phyloP scores from a whole-genome alignment of 148 eudicot genomes.

The Arctostaphylos glauca region DNA sequence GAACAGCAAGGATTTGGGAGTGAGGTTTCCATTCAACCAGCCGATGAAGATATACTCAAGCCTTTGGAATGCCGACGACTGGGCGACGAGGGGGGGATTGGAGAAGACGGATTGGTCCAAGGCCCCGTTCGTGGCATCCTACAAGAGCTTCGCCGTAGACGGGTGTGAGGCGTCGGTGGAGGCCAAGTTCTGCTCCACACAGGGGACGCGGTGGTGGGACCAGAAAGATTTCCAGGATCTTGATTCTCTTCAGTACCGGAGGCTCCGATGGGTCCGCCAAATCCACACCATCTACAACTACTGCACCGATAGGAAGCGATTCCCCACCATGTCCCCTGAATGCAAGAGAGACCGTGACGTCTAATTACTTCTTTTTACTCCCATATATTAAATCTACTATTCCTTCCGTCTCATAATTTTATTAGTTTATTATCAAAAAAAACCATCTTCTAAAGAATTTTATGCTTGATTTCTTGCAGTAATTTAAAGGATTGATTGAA shows the following conservation, averaged over 20 bases:
- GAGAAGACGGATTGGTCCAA: constrained; percentile 35
- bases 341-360: constrained; percentile 29
- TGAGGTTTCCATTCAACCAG: constrained; percentile 27
- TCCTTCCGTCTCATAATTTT: too few species aligned
- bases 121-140: constrained; percentile 32
- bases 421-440: too few species aligned
- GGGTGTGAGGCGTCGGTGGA: constrained; percentile 32
- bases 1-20: constrained; percentile 31
- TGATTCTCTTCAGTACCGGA: constrained; percentile 23
- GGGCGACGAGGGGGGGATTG: constrained; percentile 36
- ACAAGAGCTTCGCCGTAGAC: constrained; percentile 24
- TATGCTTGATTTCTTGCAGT: too few species aligned
- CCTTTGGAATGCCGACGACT: constrained; percentile 36
- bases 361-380: not conserved
- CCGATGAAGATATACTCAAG: constrained; percentile 36
- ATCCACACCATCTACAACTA: constrained; percentile 30
- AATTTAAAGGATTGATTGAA: too few species aligned
- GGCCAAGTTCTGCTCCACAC: constrained; percentile 28
- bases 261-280: constrained; percentile 27
- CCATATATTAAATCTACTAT: too few species aligned
- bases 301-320: constrained; percentile 23
- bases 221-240: constrained; percentile 32
- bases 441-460: too few species aligned
- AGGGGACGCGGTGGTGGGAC: constrained; percentile 33
- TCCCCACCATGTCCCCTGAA: constrained; percentile 22